Percentiles rank a stretch among this genome's conserved stretches.
Evolutionary conservation across 495 filamentous ascomycete species (phyloP).

Genomic region (Podospora australis): DNA sequence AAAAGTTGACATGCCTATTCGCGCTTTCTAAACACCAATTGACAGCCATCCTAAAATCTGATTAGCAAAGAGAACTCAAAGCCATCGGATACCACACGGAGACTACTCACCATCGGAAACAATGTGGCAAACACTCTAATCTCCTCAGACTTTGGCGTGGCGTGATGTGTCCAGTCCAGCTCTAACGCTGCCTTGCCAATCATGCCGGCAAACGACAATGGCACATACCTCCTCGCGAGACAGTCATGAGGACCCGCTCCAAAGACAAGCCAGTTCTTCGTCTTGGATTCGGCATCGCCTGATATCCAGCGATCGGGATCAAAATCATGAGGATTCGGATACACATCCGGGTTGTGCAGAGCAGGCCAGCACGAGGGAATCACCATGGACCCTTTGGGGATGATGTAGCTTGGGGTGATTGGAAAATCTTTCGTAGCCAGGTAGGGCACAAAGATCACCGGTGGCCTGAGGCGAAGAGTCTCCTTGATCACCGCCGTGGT

Average conservation of each 20-base stretch:
- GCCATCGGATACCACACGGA: neutral
- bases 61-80: neutral
- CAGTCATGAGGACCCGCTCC: slow-evolving; percentile 93
- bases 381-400: slow-evolving; percentile 28
- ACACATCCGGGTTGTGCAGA: slow-evolving; percentile 21
- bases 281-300: slow-evolving; percentile 72
- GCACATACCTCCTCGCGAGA: slow-evolving; percentile 80
- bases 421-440: slow-evolving; percentile 86
- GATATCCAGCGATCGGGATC: slow-evolving; percentile 74
- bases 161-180: slow-evolving; percentile 79
- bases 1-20: too few species aligned
- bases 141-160: slow-evolving; percentile 70
- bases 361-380: slow-evolving; percentile 34
- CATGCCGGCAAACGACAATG: slow-evolving; percentile 76
- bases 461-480: slow-evolving; percentile 82
- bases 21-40: slow-evolving; percentile 2
- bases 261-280: slow-evolving; percentile 94
- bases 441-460: slow-evolving; percentile 95
- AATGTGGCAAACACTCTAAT: slow-evolving; percentile 96
- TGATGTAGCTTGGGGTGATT: slow-evolving; percentile 75
- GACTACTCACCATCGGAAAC: slow-evolving; percentile 73
- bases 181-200: slow-evolving; percentile 82
- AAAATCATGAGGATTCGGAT: slow-evolving; percentile 30
- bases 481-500: slow-evolving; percentile 88
- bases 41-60: neutral